Evolutionary conservation across 345 rosid species (phyloP).

Genomic region (Boechera divaricarpa): DNA sequence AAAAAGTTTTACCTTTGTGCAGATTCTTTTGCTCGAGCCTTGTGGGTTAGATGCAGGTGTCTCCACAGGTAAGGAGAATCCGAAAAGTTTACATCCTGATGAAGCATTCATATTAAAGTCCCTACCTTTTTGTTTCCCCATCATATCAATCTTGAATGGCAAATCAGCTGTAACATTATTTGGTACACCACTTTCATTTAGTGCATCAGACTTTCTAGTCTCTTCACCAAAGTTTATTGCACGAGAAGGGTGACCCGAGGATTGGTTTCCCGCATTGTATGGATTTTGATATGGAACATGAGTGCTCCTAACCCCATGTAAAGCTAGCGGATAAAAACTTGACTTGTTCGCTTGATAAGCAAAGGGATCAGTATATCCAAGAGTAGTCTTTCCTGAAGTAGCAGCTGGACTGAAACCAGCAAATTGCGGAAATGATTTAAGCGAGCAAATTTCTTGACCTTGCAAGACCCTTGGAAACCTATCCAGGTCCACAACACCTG

Average conservation of each 20-base stretch:
- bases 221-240: conserved; percentile 33
- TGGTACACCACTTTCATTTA: conserved; percentile 48
- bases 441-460: conserved; percentile 94
- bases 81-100: conserved; percentile 79
- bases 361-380: conserved; percentile 54
- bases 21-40: conserved; percentile 84
- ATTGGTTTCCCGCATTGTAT: conserved; percentile 48
- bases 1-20: conserved; percentile 72
- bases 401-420: conserved; percentile 58
- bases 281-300: conserved; percentile 61
- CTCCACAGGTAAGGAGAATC: conserved; percentile 72
- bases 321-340: conserved; percentile 55
- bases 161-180: conserved; percentile 52
- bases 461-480: conserved; percentile 92
- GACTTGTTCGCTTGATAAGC: conserved; percentile 57
- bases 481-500: conserved; percentile 68
- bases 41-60: conserved; percentile 55
- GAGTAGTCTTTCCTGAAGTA: conserved; percentile 58
- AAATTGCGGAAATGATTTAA: conserved; percentile 62
- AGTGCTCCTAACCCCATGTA: conserved; percentile 53
- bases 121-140: conserved; percentile 49
- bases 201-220: conserved; percentile 52
- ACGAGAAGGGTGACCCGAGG: conserved; percentile 39
- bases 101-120: conserved; percentile 48
- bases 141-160: conserved; percentile 45